Conservation (phyloP, 1,139 yeast genomes). For the Kurtzmaniella quercitrusa region DNA sequence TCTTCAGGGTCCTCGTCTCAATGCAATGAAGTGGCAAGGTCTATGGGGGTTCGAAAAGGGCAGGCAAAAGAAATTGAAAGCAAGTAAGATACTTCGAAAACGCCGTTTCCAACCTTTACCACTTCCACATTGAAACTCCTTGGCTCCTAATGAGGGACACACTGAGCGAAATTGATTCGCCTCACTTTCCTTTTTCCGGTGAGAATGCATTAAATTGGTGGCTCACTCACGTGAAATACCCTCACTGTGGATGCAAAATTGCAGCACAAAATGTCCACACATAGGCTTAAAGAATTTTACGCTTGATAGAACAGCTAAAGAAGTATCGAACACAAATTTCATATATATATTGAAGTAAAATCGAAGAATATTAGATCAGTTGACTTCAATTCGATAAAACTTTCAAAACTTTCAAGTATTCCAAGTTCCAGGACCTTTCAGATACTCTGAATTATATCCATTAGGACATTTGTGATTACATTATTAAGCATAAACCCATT, state of each 20-base stretch:
- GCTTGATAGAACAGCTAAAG: background rate
- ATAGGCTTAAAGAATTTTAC: background rate
- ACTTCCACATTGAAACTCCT: too few relatives aligned
- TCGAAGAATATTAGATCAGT: background rate
- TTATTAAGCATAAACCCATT: background rate
- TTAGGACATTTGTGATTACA: background rate
- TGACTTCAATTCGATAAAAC: background rate
- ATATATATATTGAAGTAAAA: background rate
- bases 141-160: too few relatives aligned
- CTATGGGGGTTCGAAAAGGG: too few relatives aligned
- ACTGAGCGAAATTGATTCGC: too few relatives aligned
- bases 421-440: background rate
- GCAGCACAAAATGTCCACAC: slow-evolving; percentile 3
- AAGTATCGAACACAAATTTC: background rate
- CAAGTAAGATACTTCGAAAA: too few relatives aligned
- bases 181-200: background rate
- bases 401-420: background rate
- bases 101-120: too few relatives aligned
- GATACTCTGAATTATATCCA: background rate
- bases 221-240: slow-evolving; percentile 7
- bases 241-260: slow-evolving; percentile 18
- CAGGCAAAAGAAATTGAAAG: too few relatives aligned
- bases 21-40: too few relatives aligned
- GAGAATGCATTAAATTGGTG: background rate
- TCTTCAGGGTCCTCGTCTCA: background rate